Evolutionary conservation across 148 eudicot genomes (phyloP).

Genomic region (Rheum nobile): DNA sequence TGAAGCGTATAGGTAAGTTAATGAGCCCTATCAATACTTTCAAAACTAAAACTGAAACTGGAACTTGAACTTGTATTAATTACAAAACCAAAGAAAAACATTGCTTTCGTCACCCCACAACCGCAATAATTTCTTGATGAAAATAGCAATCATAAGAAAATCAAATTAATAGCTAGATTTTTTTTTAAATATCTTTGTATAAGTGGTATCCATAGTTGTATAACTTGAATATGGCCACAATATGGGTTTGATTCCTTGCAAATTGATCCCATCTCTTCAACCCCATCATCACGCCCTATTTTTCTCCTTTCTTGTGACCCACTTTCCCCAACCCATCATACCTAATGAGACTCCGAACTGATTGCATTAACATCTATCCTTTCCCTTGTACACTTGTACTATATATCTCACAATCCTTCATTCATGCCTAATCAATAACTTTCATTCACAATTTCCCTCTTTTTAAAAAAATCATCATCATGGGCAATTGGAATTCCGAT

Average conservation of each 20-base stretch:
- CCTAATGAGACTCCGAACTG: background rate
- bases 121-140: too few relatives aligned
- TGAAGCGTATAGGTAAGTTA: background rate
- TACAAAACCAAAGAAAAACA: background rate
- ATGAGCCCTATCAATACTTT: background rate
- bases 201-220: background rate
- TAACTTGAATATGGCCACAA: background rate
- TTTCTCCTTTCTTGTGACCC: background rate
- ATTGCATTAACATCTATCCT: background rate
- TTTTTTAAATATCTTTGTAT: too few relatives aligned
- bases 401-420: background rate
- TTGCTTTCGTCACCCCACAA: background rate
- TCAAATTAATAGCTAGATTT: too few relatives aligned
- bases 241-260: constrained; percentile 5
- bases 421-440: background rate
- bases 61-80: background rate
- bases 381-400: background rate
- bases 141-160: too few relatives aligned
- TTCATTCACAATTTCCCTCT: background rate
- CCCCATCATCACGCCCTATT: background rate
- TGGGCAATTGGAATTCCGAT: constrained; percentile 67
- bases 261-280: background rate
- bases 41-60: background rate
- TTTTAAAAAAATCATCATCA: constrained; percentile 5
- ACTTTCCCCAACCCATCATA: constrained; percentile 7